Base-by-base conservation (phyloP, 2,329 filamentous ascomycete species). In the Gnomoniopsis sp. region DNA sequence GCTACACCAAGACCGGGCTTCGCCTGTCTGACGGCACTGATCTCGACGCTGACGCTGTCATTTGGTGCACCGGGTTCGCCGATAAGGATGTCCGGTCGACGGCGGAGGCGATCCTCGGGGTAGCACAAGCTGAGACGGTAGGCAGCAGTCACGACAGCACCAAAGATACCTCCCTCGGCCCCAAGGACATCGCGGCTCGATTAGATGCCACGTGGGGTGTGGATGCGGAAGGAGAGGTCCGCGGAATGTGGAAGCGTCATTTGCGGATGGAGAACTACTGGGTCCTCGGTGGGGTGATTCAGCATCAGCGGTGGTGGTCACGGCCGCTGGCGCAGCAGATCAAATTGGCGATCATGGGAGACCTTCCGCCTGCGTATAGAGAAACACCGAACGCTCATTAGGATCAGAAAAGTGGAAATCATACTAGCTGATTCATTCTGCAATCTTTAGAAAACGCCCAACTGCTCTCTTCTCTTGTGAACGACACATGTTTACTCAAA, bases 41-140 rank as follows among this genome's bases (percentile, higher is more conserved):
- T 2, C 48, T 71, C 11, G 70, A 74, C 2, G 67, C 66, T 0
- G 74, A 76, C 59, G 73, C 70, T 2, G 64, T 77, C 2, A 57
- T 76, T 2, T 76, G 74, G 73, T 76, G 73, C 61, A 77, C 73
- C 0, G 74, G 74, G 11, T 77, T 71, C 55, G 62, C 65, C 1
- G 68, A 71, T 58, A 61, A 58, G 23, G 65, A 78, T 51, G 66
- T 65, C 14, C 62, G 68, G 3, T 52, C 62, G 6, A 66, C 61
- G 1, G 68, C 68, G 0, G 60, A 63, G 1, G 66, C 65, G 14
- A 65, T 73, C 2, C 56, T 75, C 1, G 70, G 71, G 3, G 62
- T 54, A 6, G 64, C 59, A 3, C 55, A 53, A 2, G 49, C 8
- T 8, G 34, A 38, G 8, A 15, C 34, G 15, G 8, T 8, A 38